Evolutionary conservation across 192 early-diverging fungal genomes (phyloP), one percentile per base, ranked within the genome.

Genomic region (Spizellomyces punctatus): DNA sequence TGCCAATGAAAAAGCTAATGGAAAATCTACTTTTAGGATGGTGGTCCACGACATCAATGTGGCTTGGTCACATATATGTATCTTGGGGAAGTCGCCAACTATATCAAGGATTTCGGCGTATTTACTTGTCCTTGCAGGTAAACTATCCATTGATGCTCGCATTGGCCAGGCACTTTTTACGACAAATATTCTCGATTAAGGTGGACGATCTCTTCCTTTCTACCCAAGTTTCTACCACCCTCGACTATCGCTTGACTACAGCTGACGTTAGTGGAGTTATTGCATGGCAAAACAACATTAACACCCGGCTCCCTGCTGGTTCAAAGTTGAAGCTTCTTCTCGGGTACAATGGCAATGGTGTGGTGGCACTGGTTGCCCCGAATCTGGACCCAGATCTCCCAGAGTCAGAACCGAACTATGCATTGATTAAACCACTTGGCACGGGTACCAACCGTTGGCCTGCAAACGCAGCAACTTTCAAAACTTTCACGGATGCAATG

Each of bases 71-170:
- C 52, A 62, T 85, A 16, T 82, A 79, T 78, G 43, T 84, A 12
- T 59, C 76, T 27, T 82, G 81, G 81, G 81, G 74, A 16, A 82
- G 81, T 19, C 81, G 65, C 7, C 79, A 79, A 22, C 16, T 81
- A 50, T 82, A 83, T 74, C 42, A 58, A 12, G 81, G 81, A 27
- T 74, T 80, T 78, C 79, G 81, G 10, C 74, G 82, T n/a, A 71
- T 83, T 10, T 84, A 83, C 65, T 62, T 84, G 27, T 36, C 21
- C 74, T 77, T 9, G 76, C 81, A 42, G 79, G 83, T 63, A 19
- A n/a, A 54, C 17, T 16, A 3, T 54, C 52, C 52, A 54, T 36
- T 36, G 27, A 36, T 3, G 3, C 1, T 3, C 27, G 1, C 27
- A 36, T 36, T 36, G 27, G 27, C 1, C 27, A 36, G 27, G 27